Base-by-base conservation (phyloP, 805 yeast genomes). In the Kuraishia cidri region DNA sequence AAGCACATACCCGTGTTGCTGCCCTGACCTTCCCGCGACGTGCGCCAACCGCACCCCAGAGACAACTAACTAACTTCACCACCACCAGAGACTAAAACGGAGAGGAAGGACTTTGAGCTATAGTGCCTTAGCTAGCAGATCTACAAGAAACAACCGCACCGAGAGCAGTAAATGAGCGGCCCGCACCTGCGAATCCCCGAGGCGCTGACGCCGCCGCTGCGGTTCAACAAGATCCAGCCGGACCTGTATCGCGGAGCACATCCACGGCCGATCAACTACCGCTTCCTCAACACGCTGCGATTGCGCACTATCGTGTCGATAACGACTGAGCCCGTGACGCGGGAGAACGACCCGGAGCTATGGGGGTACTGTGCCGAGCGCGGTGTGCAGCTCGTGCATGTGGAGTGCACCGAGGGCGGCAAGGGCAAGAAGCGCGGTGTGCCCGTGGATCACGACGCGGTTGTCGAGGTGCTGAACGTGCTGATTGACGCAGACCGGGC, bases 351-450 rank as follows among this genome's bases (percentile, higher is more conserved):
- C 43, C 61, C 68, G 0, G 47, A 51, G 2, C 48, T 81, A 16
- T 63, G 47, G 35, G 54, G 63, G 6, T 87, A 78, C 48, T 76
- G 85, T 21, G 39, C 45, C 11, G 47, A 54, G 2, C 59, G 78
- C 34, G 58, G 61, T n/a, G 81, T 92, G n/a, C 41, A 57, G 8
- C 54, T 79, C 34, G 56, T 84, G 1, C 95, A 88, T 45, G 58
- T 87, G 3, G 77, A 73, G 38, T 75, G 81, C 42, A 72, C 72
- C 15, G 66, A 66, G 24, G 70, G 77, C 31, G 84, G 85, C 3
- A 84, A 83, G 51, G 79, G 84, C 12, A 83, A 84, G 64, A 83
- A 85, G 51, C 63, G 94, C 44, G 82, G 82, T 2, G 88, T 86
- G 4, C 94, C 95, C 1, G 62, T 88, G 24, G 84, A 80, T 15